Evolutionary conservation across 495 filamentous ascomycete genomes (phyloP).

Genomic region (Xylaria nigripes): DNA sequence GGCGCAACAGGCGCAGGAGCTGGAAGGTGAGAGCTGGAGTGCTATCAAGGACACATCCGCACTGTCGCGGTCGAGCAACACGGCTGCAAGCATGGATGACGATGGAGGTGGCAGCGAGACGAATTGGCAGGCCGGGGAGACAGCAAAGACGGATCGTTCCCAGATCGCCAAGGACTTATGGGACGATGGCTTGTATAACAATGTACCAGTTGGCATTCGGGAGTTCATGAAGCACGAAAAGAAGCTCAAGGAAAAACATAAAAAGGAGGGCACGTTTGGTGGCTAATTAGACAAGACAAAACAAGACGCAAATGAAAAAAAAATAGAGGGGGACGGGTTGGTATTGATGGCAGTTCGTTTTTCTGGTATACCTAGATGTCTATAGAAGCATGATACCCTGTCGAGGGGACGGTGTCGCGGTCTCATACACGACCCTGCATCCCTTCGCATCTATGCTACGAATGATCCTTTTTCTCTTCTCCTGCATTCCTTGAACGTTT

Average conservation of each 20-base stretch:
- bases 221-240: slow-evolving; percentile 99
- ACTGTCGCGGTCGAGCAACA: background rate
- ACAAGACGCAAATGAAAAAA: background rate
- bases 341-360: background rate
- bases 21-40: background rate
- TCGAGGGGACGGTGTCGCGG: slow-evolving; percentile 6
- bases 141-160: slow-evolving; percentile 18
- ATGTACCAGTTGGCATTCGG: slow-evolving; percentile 83
- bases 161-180: slow-evolving; percentile 36
- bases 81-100: slow-evolving; percentile 59
- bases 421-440: background rate
- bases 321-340: background rate
- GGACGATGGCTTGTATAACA: slow-evolving; percentile 62
- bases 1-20: slow-evolving; percentile 18
- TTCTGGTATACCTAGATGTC: background rate
- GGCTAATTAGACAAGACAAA: slow-evolving; percentile 15
- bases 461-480: background rate
- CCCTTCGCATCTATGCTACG: too few species aligned
- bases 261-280: slow-evolving; percentile 34
- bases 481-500: slow-evolving; percentile 1
- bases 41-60: background rate
- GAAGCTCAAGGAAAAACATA: slow-evolving; percentile 68
- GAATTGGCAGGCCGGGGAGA: slow-evolving; percentile 49
- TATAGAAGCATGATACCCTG: slow-evolving; percentile 1
- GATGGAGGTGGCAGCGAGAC: slow-evolving; percentile 67